A percentile compares a stretch with the other conserved stretches of the same genome.
Evolutionary conservation across 78 protist species (phyloP).

Genomic region (Protostelium mycophagum): DNA sequence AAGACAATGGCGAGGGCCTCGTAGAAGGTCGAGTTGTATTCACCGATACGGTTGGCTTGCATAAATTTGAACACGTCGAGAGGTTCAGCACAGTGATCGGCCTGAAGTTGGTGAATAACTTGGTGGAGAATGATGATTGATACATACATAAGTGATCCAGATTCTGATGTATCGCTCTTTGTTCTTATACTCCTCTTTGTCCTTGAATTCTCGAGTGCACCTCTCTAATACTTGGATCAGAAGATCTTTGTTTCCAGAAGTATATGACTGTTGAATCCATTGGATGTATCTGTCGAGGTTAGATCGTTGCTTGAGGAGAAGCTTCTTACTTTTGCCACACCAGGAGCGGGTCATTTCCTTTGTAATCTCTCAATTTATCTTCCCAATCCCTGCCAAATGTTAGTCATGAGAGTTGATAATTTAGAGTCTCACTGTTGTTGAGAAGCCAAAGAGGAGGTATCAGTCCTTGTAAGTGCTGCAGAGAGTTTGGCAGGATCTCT

Average conservation of each 20-base stretch:
- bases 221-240: constrained; percentile 33
- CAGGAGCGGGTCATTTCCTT: constrained; percentile 52
- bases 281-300: constrained; percentile 3
- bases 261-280: constrained; percentile 56
- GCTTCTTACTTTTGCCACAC: constrained; percentile 16
- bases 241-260: constrained; percentile 39
- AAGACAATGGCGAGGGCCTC: constrained; percentile 53
- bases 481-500: constrained; percentile 59
- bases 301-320: not conserved
- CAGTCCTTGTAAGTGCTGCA: not conserved
- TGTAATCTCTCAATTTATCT: constrained; percentile 25
- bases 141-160: constrained; percentile 36
- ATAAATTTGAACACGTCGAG: constrained; percentile 38
- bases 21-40: constrained; percentile 23
- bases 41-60: constrained; percentile 27
- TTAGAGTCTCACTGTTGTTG: constrained; percentile 1
- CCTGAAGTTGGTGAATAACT: not conserved
- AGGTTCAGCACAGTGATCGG: constrained; percentile 61
- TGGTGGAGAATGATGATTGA: not conserved
- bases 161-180: constrained; percentile 35
- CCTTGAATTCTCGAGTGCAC: constrained; percentile 27
- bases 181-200: constrained; percentile 27
- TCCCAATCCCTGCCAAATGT: constrained; percentile 32
- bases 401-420: not conserved
- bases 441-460: not conserved